A percentile compares a stretch with the other conserved stretches of the same genome.
phyloP scores from a whole-genome alignment of 2,329 filamentous ascomycete genomes.

The Aspergillus cejpii region DNA sequence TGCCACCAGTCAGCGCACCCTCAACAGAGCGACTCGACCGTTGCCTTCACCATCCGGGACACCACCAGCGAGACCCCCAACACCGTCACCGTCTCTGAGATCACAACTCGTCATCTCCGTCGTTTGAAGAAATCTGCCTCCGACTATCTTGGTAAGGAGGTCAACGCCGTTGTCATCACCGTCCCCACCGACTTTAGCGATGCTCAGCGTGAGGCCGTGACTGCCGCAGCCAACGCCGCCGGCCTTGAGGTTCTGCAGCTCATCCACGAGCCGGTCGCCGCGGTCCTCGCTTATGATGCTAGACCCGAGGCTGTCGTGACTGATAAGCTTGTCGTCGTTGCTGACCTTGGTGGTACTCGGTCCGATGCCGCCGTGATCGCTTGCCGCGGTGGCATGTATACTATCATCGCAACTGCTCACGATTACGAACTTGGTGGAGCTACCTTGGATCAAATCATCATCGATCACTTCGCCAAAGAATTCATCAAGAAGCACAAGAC shows the following conservation, averaged over 20 bases:
- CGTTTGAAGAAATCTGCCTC: constrained; percentile 76
- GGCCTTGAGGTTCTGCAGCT: constrained; percentile 86
- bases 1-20: constrained; percentile 92
- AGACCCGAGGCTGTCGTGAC: constrained; percentile 63
- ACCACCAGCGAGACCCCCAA: constrained; percentile 59
- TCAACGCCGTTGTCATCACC: constrained; percentile 91
- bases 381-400: constrained; percentile 92
- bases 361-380: constrained; percentile 88
- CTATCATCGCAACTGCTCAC: constrained; percentile 83
- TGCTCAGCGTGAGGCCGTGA: constrained; percentile 74
- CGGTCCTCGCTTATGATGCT: constrained; percentile 85
- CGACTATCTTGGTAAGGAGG: constrained; percentile 85
- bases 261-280: constrained; percentile 83
- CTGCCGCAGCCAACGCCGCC: constrained; percentile 68
- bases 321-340: constrained; percentile 88
- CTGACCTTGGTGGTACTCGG: constrained; percentile 85
- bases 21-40: constrained; percentile 60
- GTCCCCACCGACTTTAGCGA: constrained; percentile 91
- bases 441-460: constrained; percentile 80
- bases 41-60: constrained; percentile 81
- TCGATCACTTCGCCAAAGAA: constrained; percentile 97
- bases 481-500: constrained; percentile 94
- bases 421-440: constrained; percentile 90
- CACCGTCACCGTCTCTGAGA: constrained; percentile 68
- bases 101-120: constrained; percentile 75